Percentiles rank a stretch among this genome's conserved stretches.
These are phyloP conservation scores for Aspergillus neotritici DNA, from an alignment of 2,329 filamentous ascomycete species.

Conservation along the genomic window DNA sequence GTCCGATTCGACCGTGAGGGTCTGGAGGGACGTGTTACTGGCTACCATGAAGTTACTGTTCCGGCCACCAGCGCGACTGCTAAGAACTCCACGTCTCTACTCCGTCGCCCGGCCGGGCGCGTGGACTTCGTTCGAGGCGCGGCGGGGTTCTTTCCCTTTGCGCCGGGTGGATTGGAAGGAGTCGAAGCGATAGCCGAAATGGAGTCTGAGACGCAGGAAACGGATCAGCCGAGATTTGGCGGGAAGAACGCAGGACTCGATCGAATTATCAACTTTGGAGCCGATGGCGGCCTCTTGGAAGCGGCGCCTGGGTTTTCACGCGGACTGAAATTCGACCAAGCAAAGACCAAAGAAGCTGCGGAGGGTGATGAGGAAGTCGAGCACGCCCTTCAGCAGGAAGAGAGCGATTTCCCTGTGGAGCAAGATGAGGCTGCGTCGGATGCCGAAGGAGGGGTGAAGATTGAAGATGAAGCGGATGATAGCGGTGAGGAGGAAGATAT, in stretches of 20 bases:
- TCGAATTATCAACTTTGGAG: slow-evolving; percentile 75
- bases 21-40: slow-evolving; percentile 84
- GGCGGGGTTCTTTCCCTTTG: slow-evolving; percentile 90
- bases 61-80: slow-evolving; percentile 83
- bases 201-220: slow-evolving; percentile 64
- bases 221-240: slow-evolving; percentile 38
- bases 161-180: slow-evolving; percentile 80
- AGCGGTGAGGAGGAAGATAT: slow-evolving; percentile 55
- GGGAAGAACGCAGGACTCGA: slow-evolving; percentile 57
- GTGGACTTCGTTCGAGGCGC: slow-evolving; percentile 90
- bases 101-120: slow-evolving; percentile 76
- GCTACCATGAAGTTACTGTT: slow-evolving; percentile 89
- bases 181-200: slow-evolving; percentile 79
- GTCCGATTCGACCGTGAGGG: slow-evolving; percentile 88
- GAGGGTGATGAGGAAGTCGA: slow-evolving; percentile 66
- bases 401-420: slow-evolving; percentile 41
- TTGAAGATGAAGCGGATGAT: slow-evolving; percentile 22
- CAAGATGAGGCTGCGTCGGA: slow-evolving; percentile 45
- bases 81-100: slow-evolving; percentile 88
- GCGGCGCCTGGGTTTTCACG: slow-evolving; percentile 74
- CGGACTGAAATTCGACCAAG: slow-evolving; percentile 66
- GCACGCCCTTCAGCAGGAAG: slow-evolving; percentile 50
- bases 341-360: slow-evolving; percentile 52
- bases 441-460: slow-evolving; percentile 26
- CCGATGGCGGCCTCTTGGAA: slow-evolving; percentile 71